Evolutionary conservation across 352 stramenopile species (phyloP).

Genomic region (Lagenidium sp.): DNA sequence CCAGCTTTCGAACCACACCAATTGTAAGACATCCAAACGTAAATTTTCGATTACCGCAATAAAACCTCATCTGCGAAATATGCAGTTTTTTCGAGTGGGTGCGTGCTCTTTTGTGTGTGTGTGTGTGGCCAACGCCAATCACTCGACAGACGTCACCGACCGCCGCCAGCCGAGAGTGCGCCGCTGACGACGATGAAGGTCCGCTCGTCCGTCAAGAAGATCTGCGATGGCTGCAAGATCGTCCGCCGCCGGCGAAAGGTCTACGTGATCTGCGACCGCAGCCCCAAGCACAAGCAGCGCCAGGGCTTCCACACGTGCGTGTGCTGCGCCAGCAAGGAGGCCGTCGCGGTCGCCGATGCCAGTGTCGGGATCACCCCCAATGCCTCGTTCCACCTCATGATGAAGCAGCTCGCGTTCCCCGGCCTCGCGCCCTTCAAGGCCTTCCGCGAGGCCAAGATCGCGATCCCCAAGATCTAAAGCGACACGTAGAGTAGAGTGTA

Average conservation of each 20-base stretch:
- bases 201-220: constrained; percentile 84
- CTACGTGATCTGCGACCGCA: constrained; percentile 89
- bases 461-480: constrained; percentile 61
- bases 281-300: constrained; percentile 90
- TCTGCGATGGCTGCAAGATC: constrained; percentile 90
- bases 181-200: constrained; percentile 90
- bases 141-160: too few species aligned
- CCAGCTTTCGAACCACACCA: too few species aligned
- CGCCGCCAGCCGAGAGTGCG: too few species aligned
- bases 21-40: too few species aligned
- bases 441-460: constrained; percentile 64
- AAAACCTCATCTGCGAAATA: too few species aligned
- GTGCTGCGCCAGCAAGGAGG: constrained; percentile 17
- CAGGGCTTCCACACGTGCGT: constrained; percentile 86
- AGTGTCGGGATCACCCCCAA: constrained; percentile 68
- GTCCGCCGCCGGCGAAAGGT: constrained; percentile 80
- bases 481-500: too few species aligned
- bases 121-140: too few species aligned
- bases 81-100: too few species aligned
- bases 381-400: constrained; percentile 88
- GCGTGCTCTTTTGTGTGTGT: too few species aligned
- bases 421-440: constrained; percentile 64
- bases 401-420: constrained; percentile 93
- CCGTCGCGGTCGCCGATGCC: constrained; percentile 11
- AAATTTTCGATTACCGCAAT: too few species aligned